Evolutionary conservation across 106 monocot genomes (phyloP), one percentile per base, ranked within the genome.

Genomic region (Allium cepa): DNA sequence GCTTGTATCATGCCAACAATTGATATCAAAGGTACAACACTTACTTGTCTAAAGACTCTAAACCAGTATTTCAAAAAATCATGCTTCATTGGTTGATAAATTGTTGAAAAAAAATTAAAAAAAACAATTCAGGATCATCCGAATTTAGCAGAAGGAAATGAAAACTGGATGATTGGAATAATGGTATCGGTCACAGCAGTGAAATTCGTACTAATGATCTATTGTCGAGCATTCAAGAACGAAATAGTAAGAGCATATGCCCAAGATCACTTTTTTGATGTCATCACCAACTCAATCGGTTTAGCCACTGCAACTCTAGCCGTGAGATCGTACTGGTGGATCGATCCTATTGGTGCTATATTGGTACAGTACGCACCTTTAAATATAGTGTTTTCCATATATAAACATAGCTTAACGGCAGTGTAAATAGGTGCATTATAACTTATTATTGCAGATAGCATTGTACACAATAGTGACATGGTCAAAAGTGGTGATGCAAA

Each of bases 201-300:
- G 13, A 94, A 94, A 49, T 83, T 94, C 56, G 14, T 77, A n/a
- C 79, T 94, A 7, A 85, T 87, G 87, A 45, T 90, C 0, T 94
- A 94, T 55, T 94, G 94, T 60, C 81, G 85, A 2, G 71, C 75
- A 14, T 94, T 87, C 69, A 73, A 87, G 52, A 87, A 94, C 26
- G 82, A 94, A 53, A 94, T 94, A 4, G 87, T 94, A 1, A 78
- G 69, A 68, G 87, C 94, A 9, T 94, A 94, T 64, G 94, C 94
- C 0, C 94, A 94, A 55, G 94, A 94, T 64, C 94, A 94, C 53
- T 79, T 90, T 68, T 94, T 94, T 7, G 94, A 94, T 56, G 94
- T 94, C 36, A 87, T 94, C 64, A 94, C 94, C 2, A 94, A 94
- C 72, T 84, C 90, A 12, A 72, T 87, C 17, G 94, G 94, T 51